Evolutionary conservation across 2,329 filamentous ascomycete genomes (phyloP).

Genomic region (Paracamarosporium sp.): DNA sequence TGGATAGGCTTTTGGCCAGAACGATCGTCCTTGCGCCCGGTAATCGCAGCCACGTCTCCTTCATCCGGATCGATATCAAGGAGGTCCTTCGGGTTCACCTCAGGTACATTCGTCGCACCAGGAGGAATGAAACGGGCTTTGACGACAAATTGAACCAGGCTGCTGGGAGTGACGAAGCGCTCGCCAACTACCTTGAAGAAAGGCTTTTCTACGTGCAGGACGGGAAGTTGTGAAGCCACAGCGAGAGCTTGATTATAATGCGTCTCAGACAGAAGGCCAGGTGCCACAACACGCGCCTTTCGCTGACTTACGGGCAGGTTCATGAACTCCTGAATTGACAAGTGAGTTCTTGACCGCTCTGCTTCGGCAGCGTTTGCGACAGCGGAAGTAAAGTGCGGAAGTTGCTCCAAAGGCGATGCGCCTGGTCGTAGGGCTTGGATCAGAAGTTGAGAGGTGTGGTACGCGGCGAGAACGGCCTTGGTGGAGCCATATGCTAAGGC

Average conservation of each 20-base stretch:
- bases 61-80: constrained; percentile 93
- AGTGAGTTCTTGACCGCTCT: constrained; percentile 66
- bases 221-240: constrained; percentile 84
- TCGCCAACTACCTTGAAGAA: constrained; percentile 99
- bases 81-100: constrained; percentile 78
- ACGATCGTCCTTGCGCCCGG: constrained; percentile 74
- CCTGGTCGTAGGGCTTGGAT: constrained; percentile 88
- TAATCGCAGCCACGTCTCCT: constrained; percentile 85
- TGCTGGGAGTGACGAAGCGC: constrained; percentile 88
- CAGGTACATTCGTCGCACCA: constrained; percentile 76
- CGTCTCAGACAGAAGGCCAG: constrained; percentile 72
- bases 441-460: constrained; percentile 81
- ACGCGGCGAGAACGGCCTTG: constrained; percentile 80
- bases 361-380: constrained; percentile 72
- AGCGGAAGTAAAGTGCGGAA: constrained; percentile 80
- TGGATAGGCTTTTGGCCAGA: constrained; percentile 70
- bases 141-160: constrained; percentile 90
- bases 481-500: constrained; percentile 87
- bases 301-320: constrained; percentile 77
- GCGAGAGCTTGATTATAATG: constrained; percentile 78
- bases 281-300: constrained; percentile 72
- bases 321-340: constrained; percentile 89
- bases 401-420: constrained; percentile 86
- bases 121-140: constrained; percentile 95
- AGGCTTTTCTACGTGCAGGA: constrained; percentile 83